Base-by-base conservation (phyloP, 345 rosid species). In the Hibiscus mutabilis region DNA sequence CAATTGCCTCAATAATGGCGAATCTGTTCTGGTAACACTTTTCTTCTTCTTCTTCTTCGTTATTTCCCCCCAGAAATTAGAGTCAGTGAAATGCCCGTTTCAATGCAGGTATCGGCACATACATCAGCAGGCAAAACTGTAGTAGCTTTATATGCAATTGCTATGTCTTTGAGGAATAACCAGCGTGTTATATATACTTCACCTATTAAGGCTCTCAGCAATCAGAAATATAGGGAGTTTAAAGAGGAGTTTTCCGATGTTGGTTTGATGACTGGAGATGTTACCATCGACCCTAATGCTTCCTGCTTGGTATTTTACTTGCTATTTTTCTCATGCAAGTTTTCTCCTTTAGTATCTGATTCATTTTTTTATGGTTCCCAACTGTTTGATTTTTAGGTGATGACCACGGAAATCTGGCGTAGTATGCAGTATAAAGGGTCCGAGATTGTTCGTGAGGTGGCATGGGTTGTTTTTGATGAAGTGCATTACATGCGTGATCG, bases 401-500 rank as follows among this genome's bases (percentile, higher is more conserved):
- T 95, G 99, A 95, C 99, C 19, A 95, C 98, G 0, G 99, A 95
- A 86, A 95, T 95, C 75, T 92, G 97, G 99, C 97, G 99, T 60
- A 92, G 96, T 53, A 95, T 95, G 98, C 98, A 85, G 84, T 95
- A 95, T 61, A 92, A 82, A 84, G 98, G 99, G 78, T 95, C 99
- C 7, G 98, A 95, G 80, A 37, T 90, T 66, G 86, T 91, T 73
- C 80, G 98, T 65, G 99, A 95, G 76, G 99, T 95, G 71, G 99
- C 99, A 16, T 95, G 98, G 99, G 79, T 92, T 72, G 79, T 95
- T 53, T 95, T 95, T 84, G 99, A 95, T 81, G 99, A 95, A 82
- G 99, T 95, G 44, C 99, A 95, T 81, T 95, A 95, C 83, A 95
- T 95, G 99, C 98, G 99, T 66, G 99, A 95, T 82, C 82, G 88